Evolutionary conservation across 495 filamentous ascomycete genomes (phyloP), one percentile per base, ranked within the genome.

Genomic region (Lepraria neglecta): DNA sequence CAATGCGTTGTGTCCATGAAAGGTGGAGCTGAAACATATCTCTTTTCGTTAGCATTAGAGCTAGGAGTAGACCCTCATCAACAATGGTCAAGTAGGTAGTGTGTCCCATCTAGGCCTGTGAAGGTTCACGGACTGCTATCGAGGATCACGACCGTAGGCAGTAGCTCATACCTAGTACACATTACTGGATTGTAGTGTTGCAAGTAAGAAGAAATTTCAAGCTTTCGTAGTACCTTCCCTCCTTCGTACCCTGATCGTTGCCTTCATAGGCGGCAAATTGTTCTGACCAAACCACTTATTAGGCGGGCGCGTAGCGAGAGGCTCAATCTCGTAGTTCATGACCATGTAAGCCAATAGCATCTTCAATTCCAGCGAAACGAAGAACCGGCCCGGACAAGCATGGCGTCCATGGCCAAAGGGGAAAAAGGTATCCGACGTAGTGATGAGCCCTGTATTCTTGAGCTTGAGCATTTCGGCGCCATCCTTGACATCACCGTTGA

Each of bases 321-420:
- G 66, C 58, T 65, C 58, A 35, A 72, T 43, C 44, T 72, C 70
- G 58, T 72, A 72, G 47, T 72, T 65, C 43, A 30, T 66, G 3
- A 70, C 44, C n/a, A 72, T 60, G 55, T 72, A 68, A 12, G 68
- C 60, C n/a, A 72, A 51, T 14, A 72, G 59, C 59, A 72, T 67
- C 63, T 72, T 72, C 53, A 70, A n/a, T 59, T 70, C 67, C 45
- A 65, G 60, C 6, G 69, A 62, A 50, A 69, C 40, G 15, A 64
- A 55, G 48, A 59, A 64, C 45, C 62, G 27, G 10, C 62, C 62
- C 2, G 62, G 62, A 48, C 62, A 64, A 48, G 62, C 58, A 54
- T 64, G 62, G 19, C 52, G 59, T 9, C 62, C 62, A 56, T 55
- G 58, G 45, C 46, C 27, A 27, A 60, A 64, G 2, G 62, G 38